Evolutionary conservation across 2,329 filamentous ascomycete genomes (phyloP).

Genomic region (Penicillium sp.): DNA sequence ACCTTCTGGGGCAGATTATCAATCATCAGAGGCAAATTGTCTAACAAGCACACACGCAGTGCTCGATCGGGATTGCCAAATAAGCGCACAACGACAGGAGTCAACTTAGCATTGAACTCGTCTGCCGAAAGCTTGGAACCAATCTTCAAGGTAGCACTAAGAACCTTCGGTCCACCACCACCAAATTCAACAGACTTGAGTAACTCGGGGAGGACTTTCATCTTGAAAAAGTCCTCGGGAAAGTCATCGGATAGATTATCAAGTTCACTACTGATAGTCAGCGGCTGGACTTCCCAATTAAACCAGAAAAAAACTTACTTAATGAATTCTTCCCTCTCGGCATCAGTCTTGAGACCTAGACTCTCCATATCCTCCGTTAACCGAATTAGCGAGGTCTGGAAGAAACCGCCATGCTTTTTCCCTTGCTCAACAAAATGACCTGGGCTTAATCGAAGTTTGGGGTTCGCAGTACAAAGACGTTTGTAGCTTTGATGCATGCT

Average conservation of each 20-base stretch:
- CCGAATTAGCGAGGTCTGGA: conserved; percentile 88
- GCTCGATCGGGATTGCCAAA: conserved; percentile 92
- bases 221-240: conserved; percentile 95
- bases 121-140: conserved; percentile 81
- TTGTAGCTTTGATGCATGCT: conserved; percentile 91
- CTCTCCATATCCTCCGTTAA: conserved; percentile 91
- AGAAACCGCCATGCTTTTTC: conserved; percentile 77
- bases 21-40: conserved; percentile 87
- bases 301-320: conserved; percentile 50
- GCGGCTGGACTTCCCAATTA: not conserved
- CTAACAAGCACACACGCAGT: conserved; percentile 84
- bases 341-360: conserved; percentile 80
- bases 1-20: conserved; percentile 83
- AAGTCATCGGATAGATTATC: conserved; percentile 89
- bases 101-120: conserved; percentile 82
- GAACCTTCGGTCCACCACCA: conserved; percentile 88
- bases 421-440: conserved; percentile 89
- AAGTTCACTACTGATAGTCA: conserved; percentile 60
- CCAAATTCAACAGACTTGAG: conserved; percentile 99
- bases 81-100: conserved; percentile 80
- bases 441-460: conserved; percentile 82
- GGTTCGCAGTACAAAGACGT: conserved; percentile 81
- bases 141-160: conserved; percentile 87
- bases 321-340: conserved; percentile 81
- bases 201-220: conserved; percentile 91